Evolutionary conservation across 2,329 filamentous ascomycete species (phyloP).

Genomic region (Aspergillus melleus): DNA sequence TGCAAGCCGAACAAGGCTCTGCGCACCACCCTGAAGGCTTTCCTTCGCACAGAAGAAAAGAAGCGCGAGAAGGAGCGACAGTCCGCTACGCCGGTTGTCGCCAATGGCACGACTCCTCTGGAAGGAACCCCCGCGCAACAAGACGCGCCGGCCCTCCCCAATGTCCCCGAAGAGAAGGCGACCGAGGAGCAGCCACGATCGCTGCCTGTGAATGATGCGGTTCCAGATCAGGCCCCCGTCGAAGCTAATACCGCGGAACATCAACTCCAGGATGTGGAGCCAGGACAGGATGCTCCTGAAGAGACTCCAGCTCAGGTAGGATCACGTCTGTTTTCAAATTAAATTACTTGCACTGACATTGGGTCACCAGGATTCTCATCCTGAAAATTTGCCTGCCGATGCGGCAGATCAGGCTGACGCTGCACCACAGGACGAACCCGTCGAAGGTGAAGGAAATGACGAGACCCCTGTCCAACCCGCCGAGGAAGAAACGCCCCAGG

Average conservation of each 20-base stretch:
- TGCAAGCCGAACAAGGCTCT: slow-evolving; percentile 87
- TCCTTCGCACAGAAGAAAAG: slow-evolving; percentile 86
- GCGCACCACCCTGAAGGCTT: slow-evolving; percentile 89
- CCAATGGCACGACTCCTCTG: slow-evolving; percentile 25
- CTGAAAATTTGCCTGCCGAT: slow-evolving; percentile 11
- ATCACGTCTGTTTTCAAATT: neutral
- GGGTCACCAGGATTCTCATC: slow-evolving; percentile 16
- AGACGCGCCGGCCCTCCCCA: slow-evolving; percentile 20
- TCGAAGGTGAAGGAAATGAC: slow-evolving; percentile 16
- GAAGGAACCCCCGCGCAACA: slow-evolving; percentile 18
- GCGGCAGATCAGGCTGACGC: slow-evolving; percentile 9
- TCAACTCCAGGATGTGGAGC: slow-evolving; percentile 8
- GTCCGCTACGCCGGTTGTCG: slow-evolving; percentile 33
- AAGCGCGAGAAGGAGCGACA: slow-evolving; percentile 69
- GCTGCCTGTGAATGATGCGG: slow-evolving; percentile 11
- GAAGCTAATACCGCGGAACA: slow-evolving; percentile 10
- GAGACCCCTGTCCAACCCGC: slow-evolving; percentile 10
- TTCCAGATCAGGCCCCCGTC: slow-evolving; percentile 15
- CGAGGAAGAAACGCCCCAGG: slow-evolving; percentile 17
- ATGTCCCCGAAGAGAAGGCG: slow-evolving; percentile 16
- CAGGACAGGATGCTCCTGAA: slow-evolving; percentile 3
- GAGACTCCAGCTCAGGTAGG: slow-evolving; percentile 22
- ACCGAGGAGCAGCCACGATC: slow-evolving; percentile 5
- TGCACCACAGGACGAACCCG: slow-evolving; percentile 10
- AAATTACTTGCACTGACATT: neutral